Conservation (phyloP, 2,329 filamentous ascomycete genomes). For the Phaeoacremonium minimum region DNA sequence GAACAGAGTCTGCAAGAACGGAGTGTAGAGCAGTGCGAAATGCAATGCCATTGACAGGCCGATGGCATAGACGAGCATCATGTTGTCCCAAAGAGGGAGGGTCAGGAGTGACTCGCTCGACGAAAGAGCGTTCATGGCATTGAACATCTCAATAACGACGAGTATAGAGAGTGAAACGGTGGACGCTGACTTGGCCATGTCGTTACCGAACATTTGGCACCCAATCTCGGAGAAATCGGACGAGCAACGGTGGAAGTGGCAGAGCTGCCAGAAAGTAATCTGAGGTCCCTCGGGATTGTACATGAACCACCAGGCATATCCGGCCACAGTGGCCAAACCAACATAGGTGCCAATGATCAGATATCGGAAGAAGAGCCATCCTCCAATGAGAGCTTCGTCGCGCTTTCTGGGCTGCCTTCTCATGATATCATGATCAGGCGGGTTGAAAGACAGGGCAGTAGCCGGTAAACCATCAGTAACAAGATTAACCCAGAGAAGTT, state of each 20-base stretch:
- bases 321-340: conserved; percentile 87
- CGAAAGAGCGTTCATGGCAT: conserved; percentile 96
- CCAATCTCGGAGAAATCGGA: conserved; percentile 82
- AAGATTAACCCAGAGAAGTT: conserved; percentile 97
- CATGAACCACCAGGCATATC: conserved; percentile 99
- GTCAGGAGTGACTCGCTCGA: conserved; percentile 92
- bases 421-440: conserved; percentile 98
- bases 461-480: conserved; percentile 96
- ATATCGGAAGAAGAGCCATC: conserved; percentile 97
- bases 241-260: conserved; percentile 92
- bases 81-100: conserved; percentile 95
- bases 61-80: conserved; percentile 97
- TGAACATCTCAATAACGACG: conserved; percentile 98
- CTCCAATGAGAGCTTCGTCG: conserved; percentile 86
- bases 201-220: conserved; percentile 85
- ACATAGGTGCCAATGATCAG: conserved; percentile 95
- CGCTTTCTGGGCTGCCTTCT: conserved; percentile 84
- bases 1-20: conserved; percentile 83
- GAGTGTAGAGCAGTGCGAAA: conserved; percentile 89
- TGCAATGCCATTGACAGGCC: conserved; percentile 88
- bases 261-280: conserved; percentile 83
- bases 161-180: conserved; percentile 89
- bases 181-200: conserved; percentile 83
- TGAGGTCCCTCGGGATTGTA: conserved; percentile 86
- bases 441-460: conserved; percentile 96